Conservation (phyloP, 1,284 basidiomycete genomes). For the Cutaneotrichosporon spelunceum region DNA sequence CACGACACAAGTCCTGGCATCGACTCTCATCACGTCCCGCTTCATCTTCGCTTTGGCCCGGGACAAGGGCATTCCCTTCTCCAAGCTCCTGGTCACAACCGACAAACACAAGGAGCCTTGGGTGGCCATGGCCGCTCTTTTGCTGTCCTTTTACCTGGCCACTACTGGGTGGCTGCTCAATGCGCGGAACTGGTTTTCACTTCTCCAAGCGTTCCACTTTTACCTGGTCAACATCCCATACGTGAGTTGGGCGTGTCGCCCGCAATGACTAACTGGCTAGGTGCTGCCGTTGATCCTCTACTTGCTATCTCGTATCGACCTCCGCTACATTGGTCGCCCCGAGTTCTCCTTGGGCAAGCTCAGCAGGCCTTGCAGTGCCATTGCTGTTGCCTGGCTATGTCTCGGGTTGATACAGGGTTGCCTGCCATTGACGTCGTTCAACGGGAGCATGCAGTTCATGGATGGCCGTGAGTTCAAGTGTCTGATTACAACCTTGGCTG, state of each 20-base stretch:
- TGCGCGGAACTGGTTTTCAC: background rate
- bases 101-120: slow-evolving; percentile 39
- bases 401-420: background rate
- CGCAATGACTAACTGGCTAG: background rate
- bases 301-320: background rate
- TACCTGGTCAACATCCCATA: background rate
- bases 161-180: background rate
- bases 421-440: background rate
- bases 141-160: slow-evolving; percentile 13
- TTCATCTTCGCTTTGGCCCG: slow-evolving; percentile 49
- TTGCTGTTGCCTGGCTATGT: background rate
- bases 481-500: background rate
- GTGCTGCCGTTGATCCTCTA: background rate
- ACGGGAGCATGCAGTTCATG: background rate
- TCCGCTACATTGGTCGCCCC: background rate
- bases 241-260: background rate
- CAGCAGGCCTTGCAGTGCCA: slow-evolving; percentile 2
- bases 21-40: slow-evolving; percentile 47
- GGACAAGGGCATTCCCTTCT: slow-evolving; percentile 49
- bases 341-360: slow-evolving; percentile 1
- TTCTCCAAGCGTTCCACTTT: background rate
- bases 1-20: slow-evolving; percentile 43
- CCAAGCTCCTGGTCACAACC: slow-evolving; percentile 36
- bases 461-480: background rate
- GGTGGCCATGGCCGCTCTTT: slow-evolving; percentile 43